A percentile compares a stretch with the other conserved stretches of the same genome.
phyloP scores from a whole-genome alignment of 148 eudicot species.

The Chenopodium berlandieri region DNA sequence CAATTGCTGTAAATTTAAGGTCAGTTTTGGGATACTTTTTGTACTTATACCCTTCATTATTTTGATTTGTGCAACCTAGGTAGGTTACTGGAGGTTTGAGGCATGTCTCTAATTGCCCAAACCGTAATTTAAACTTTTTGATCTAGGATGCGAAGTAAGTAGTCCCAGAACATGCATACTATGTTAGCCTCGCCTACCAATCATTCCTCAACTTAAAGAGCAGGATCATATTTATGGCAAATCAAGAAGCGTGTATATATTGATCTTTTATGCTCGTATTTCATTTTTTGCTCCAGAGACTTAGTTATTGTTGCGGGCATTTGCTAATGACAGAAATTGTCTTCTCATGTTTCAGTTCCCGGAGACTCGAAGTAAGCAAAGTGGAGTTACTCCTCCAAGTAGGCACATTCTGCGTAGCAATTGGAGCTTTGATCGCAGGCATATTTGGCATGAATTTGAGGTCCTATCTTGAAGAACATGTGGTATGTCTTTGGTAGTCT shows the following conservation, averaged over 20 bases:
- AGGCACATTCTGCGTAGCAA: conserved; percentile 83
- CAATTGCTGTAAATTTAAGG: conserved; percentile 95
- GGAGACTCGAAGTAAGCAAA: conserved; percentile 96
- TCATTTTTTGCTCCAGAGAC: too few relatives aligned
- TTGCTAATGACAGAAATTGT: conserved; percentile 9
- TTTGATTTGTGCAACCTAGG: background rate
- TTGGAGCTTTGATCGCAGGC: conserved; percentile 95
- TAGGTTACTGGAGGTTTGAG: background rate
- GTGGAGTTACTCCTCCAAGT: conserved; percentile 98
- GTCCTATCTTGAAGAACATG: conserved; percentile 91
- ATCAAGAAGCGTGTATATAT: too few relatives aligned
- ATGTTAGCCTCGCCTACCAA: background rate
- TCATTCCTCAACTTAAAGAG: background rate
- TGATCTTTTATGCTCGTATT: too few relatives aligned
- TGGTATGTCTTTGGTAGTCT: conserved; percentile 40
- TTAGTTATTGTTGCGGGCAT: background rate
- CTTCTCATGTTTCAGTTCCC: conserved; percentile 54
- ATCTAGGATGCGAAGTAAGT: background rate
- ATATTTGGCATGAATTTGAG: conserved; percentile 99
- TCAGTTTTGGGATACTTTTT: conserved; percentile 21
- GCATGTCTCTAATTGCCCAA: background rate
- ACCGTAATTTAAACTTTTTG: background rate
- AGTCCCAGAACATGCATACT: background rate
- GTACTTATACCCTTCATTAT: too few relatives aligned
- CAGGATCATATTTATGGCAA: too few relatives aligned